Base-by-base conservation (phyloP, 1,139 yeast genomes). In the Pichiaceae sp. region DNA sequence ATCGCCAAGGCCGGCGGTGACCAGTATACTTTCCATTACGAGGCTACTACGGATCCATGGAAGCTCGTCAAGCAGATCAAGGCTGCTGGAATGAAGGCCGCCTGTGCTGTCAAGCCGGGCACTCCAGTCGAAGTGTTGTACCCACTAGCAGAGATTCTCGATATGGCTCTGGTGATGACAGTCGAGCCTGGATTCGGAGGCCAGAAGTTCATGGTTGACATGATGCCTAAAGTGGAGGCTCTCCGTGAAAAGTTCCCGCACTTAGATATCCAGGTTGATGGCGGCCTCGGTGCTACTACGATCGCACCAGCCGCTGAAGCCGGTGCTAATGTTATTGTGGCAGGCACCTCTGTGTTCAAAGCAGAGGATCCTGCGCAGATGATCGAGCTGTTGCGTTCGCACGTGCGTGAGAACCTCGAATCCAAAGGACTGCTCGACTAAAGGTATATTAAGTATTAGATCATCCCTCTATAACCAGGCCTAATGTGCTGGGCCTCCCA, bases 151-250 rank as follows among this genome's bases (percentile, higher is more conserved):
- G 79, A 81, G 38, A 66, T 76, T 46, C 68, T 91, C 49, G 97
- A 93, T 58, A 84, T 91, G 95, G 91, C 87, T 7, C 70, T 91
- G 43, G 81, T 91, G 37, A 93, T 91, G 98, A 91, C 98, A 3
- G 98, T 91, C 32, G 98, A 91, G 61, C 98, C 98, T 7, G 98
- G 98, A 1, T 91, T 91, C 56, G 98, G 98, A 26, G 99, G 99
- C 34, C 99, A 91, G 62, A 83, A 82, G 60, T 93, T 91, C 68
- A 87, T 85, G 96, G 68, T 76, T 14, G 84, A 79, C 44, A 89
- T 89, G 96, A 89, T 91, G 97, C 85, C 93, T 43, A 91, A 91
- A 64, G 97, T 91, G 33, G 79, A 75, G 51, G 68, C 67, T 27
- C 69, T 91, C 51, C 76, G 99, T 59, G 59, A 60, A 35, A 74